Conservation (phyloP, 805 yeast genomes). For the Cyberlindnera mycetangii region DNA sequence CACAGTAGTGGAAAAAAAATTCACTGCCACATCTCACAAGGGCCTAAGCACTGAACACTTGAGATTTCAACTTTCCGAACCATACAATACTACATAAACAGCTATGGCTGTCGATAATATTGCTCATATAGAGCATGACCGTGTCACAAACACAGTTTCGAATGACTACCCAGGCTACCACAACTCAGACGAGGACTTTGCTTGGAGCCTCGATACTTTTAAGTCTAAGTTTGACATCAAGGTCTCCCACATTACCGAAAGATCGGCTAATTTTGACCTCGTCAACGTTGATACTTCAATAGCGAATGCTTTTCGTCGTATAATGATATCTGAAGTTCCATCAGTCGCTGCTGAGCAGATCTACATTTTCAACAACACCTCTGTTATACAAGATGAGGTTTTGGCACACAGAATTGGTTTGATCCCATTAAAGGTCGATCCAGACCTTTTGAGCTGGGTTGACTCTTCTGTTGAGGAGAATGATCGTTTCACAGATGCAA, state of each 20-base stretch:
- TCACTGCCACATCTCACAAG: not conserved
- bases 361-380: slow-evolving; percentile 88
- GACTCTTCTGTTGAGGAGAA: slow-evolving; percentile 63
- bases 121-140: slow-evolving; percentile 84
- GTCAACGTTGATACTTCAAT: slow-evolving; percentile 85
- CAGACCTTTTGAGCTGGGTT: slow-evolving; percentile 84
- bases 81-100: not conserved
- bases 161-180: slow-evolving; percentile 91
- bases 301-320: slow-evolving; percentile 94
- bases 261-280: slow-evolving; percentile 83
- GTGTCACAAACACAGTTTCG: slow-evolving; percentile 85
- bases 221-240: slow-evolving; percentile 63
- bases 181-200: slow-evolving; percentile 53
- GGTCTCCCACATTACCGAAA: slow-evolving; percentile 60
- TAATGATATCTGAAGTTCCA: slow-evolving; percentile 96
- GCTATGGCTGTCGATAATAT: slow-evolving; percentile 40
- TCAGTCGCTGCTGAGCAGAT: slow-evolving; percentile 93
- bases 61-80: not conserved
- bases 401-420: slow-evolving; percentile 93
- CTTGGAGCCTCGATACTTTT: slow-evolving; percentile 86
- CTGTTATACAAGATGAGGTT: slow-evolving; percentile 96
- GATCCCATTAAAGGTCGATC: slow-evolving; percentile 86
- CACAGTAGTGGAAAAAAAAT: not conserved
- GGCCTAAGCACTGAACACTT: not conserved
- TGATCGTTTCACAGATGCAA: slow-evolving; percentile 76